Conservation (phyloP, 208 protist genomes). For the Zelonia costaricensis region DNA sequence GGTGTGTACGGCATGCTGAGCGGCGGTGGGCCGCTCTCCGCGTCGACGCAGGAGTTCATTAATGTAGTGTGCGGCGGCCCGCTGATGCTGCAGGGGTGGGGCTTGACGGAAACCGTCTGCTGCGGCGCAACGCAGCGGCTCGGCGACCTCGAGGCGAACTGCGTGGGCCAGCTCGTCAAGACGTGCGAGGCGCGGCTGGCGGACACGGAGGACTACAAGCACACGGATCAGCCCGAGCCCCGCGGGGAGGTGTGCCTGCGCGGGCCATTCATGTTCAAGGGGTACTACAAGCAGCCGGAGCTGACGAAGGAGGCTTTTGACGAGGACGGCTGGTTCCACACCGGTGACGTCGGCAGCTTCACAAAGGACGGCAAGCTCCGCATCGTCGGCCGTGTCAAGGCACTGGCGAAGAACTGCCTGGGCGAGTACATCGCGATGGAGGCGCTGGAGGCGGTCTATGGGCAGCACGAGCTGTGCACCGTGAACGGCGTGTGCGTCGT, state of each 20-base stretch:
- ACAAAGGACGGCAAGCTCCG: conserved; percentile 42
- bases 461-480: conserved; percentile 36
- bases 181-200: conserved; percentile 89
- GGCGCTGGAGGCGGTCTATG: conserved; percentile 71
- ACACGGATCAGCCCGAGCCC: conserved; percentile 76
- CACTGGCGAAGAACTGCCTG: conserved; percentile 82
- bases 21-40: conserved; percentile 81
- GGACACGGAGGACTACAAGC: conserved; percentile 88
- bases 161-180: conserved; percentile 69
- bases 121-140: conserved; percentile 59
- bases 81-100: conserved; percentile 86
- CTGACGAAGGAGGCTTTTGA: conserved; percentile 65
- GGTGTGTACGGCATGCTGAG: conserved; percentile 62
- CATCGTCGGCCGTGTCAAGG: conserved; percentile 90
- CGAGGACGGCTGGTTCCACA: conserved; percentile 34
- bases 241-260: conserved; percentile 86
- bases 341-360: conserved; percentile 81
- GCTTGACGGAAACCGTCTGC: conserved; percentile 89
- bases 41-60: conserved; percentile 83
- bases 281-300: conserved; percentile 87
- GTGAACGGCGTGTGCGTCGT: conserved; percentile 74
- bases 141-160: conserved; percentile 62
- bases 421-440: conserved; percentile 93
- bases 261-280: conserved; percentile 75
- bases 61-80: conserved; percentile 63